Base-by-base conservation (phyloP, 768 basidiomycete species). In the Boletellus sp. region DNA sequence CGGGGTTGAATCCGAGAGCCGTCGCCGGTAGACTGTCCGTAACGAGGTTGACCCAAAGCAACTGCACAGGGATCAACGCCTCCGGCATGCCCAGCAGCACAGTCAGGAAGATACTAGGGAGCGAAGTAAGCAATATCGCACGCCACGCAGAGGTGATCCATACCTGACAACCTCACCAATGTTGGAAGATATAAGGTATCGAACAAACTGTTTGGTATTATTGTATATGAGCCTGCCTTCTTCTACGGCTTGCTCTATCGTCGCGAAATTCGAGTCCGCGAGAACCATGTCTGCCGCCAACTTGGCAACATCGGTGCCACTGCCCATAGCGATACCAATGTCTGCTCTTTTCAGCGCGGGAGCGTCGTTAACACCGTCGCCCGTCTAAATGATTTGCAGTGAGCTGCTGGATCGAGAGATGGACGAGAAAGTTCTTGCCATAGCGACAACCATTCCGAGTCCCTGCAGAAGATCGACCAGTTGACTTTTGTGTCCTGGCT, bases 51-150 rank as follows among this genome's bases (percentile, higher is more conserved):
- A 98, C 94, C 93, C 94, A 98, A 45, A 99, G 85, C 37, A 99
- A 77, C 78, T 99, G 95, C 15, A 97, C 94, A 37, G 94, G 94
- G 61, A 97, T 97, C 48, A 99, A 74, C 45, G 96, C 95, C 69
- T 98, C 95, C n/a, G 95, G 95, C 95, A 98, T 98, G 64, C 96
- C 95, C 53, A 99, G 77, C 42, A 97, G 77, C 22, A 98, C 94
- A 2, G 96, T 97, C 58, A 98, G 72, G 78, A 99, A 99, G 71
- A 99, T 99, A 68, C 90, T 76, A 67, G 63, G 50, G 55, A 34
- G 4, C n/a, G 33, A 36, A 43, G 23, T 55, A 6, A 56, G 42
- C 23, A 23, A 42, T 10, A 26, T 26, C 10, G 3, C n/a, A 8
- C 49, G 9, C 17, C 8, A 20, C 23, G 16, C 8, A 26, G 20